Percentiles rank a stretch among this genome's conserved stretches.
Evolutionary conservation across 2,329 filamentous ascomycete genomes (phyloP).

Genomic region (Ustulina deusta): DNA sequence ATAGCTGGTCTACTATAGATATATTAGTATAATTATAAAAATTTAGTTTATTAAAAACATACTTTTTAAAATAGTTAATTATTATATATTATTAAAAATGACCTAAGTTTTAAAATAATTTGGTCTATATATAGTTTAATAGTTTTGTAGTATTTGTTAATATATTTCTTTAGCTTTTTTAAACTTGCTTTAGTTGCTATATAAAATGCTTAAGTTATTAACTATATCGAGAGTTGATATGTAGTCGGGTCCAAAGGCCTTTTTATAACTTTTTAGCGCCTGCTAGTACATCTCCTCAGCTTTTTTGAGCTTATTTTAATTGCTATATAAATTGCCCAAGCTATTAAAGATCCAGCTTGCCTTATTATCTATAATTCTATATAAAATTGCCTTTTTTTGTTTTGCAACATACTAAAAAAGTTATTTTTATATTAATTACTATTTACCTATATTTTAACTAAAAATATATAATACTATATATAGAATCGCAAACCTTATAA

Average conservation of each 20-base stretch:
- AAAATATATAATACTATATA: slow-evolving; percentile 20
- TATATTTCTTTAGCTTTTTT: slow-evolving; percentile 49
- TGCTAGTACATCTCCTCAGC: slow-evolving; percentile 49
- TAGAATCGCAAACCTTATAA: slow-evolving; percentile 1
- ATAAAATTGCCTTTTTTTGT: not conserved
- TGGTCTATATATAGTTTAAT: slow-evolving; percentile 14
- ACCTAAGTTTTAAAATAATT: too few relatives aligned
- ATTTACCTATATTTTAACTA: not conserved
- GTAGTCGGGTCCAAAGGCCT: slow-evolving; percentile 12
- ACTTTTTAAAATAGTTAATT: too few relatives aligned
- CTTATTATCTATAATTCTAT: not conserved
- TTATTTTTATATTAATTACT: slow-evolving; percentile 17
- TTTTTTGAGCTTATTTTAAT: slow-evolving; percentile 45
- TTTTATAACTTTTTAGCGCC: slow-evolving; percentile 44
- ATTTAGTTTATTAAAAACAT: too few relatives aligned
- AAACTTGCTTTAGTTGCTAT: slow-evolving; percentile 44
- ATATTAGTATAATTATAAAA: too few relatives aligned
- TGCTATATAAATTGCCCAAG: slow-evolving; percentile 48
- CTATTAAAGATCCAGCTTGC: slow-evolving; percentile 39
- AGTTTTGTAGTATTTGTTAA: slow-evolving; percentile 45
- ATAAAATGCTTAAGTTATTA: slow-evolving; percentile 30
- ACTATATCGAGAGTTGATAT: slow-evolving; percentile 5
- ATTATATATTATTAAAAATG: too few relatives aligned
- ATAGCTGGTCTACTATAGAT: too few relatives aligned
- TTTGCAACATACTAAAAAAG: slow-evolving; percentile 25